Evolutionary conservation across 2,329 filamentous ascomycete species (phyloP), one percentile per base, ranked within the genome.

Genomic region (Fusarium miscanthi): DNA sequence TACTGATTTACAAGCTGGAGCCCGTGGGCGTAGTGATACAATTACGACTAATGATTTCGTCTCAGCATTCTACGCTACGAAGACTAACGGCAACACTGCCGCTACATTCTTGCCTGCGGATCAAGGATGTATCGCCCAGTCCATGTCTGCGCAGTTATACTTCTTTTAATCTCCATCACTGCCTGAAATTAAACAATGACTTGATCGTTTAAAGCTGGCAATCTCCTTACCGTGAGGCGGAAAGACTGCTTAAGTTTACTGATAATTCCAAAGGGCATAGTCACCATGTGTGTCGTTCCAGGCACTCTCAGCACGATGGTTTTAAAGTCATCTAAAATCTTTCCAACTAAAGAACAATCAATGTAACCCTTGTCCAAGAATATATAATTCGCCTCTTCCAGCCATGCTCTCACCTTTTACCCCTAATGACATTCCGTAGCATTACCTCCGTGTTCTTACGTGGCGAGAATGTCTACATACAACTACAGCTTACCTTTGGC

Each of bases 41-140:
- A 83, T 90, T 17, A 85, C 87, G 3, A 79, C 90, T 53, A 90
- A 89, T 74, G 88, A 91, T 43, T 88, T 90, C 61, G 83, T 84
- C 13, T 76, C 70, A 3, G 86, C 87, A 19, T 89, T 85, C 77
- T 90, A 87, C 78, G 86, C 83, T 5, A 87, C 87, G 51, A 90
- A 90, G 79, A 88, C 85, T n/a, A 87, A 90, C 69, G 87, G 88
- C 30, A 90, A 90, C 77, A 84, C 37, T 0, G 81, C 89, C 35
- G 88, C 90, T 70, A 90, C 88, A 4, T 90, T 91, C 83, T 85
- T 84, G 73, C 82, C 85, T 1, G 80, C 81, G 17, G 88, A 90
- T 78, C 82, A 83, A 74, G 86, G 88, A 1, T 64, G 60, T 8
- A 35, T 74, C 3, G 71, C 68, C 5, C 56, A 51, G 3, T 70